Base-by-base conservation (phyloP, 2,329 filamentous ascomycete species). In the Phaeophleospora eucalypticola region DNA sequence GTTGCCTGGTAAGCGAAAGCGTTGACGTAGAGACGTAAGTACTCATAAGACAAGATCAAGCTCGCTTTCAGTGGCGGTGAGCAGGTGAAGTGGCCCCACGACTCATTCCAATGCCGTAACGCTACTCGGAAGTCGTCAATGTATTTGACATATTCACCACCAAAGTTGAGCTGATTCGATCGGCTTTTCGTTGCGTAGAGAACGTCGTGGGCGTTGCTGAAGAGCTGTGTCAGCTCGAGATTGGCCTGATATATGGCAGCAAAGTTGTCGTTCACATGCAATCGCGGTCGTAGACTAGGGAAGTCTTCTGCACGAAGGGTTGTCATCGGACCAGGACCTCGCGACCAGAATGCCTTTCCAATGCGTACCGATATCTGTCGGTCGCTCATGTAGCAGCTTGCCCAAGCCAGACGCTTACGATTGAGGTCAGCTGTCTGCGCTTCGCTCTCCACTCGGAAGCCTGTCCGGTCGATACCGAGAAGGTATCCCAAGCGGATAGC, bases 1-100 rank as follows among this genome's bases (percentile, higher is more conserved):
- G 62, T 64, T 7, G 61, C 62, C 58, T 83, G 81, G 51, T 84
- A 84, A 3, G 81, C 81, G 58, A 84, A 84, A 0, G 81, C 81
- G 46, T 83, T 84, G 51, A 82, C 80, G 57, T 84, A 84, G 2
- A 84, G 71, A 3, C 81, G 75, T 6, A 84, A 65, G 58, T 83
- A 84, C 54, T 84, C 79, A 57, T 82, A 83, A 0, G 80, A 82
- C 36, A 84, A 64, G 32, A 82, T 73, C 14, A 84, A 64, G 4
- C 76, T 81, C 3, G 77, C 75, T 57, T 82, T 82, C 51, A 83
- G 75, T 2, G 75, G 73, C 1, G 74, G 69, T 1, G 80, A 80
- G 54, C 60, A 63, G 16, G 51, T 56, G 27, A 65, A 55, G 14
- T 50, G 52, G 2, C 61, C 61, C 63, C 63, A 65, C 1, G 49